Evolutionary conservation across 163 green algal species (phyloP), one percentile per base, ranked within the genome.

Genomic region (Picocystis sp.): DNA sequence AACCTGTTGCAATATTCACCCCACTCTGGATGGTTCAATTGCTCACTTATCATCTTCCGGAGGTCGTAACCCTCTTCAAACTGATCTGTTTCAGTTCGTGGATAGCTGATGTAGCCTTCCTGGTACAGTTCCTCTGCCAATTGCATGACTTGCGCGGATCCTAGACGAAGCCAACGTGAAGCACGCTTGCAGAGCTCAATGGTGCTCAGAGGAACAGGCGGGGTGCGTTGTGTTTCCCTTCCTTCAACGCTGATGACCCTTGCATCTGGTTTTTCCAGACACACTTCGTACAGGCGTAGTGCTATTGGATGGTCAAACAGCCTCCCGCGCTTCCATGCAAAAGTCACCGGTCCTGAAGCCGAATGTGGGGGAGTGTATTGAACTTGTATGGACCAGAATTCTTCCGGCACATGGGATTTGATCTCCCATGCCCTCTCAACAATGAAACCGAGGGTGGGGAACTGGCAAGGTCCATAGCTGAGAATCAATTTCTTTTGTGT

Each of bases 41-140:
- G 53, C 13, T 43, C 15, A 10, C 10, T 23, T 17, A 59, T 44
- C 17, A 58, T 41, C 11, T 35, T 45, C 57, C 14, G 19, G 8
- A 62, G 17, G 44, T 64, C 49, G 9, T 46, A 49, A 2, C 52
- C 38, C 11, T 46, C 21, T 1, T 49, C 63, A 46, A 87, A 93
- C 14, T 53, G 53, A 61, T 89, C 75, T 8, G 86, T 95, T 61
- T 95, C 87, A 21, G 87, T 94, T 46, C 87, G 69, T 6, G 90
- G 90, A 67, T 98, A 98, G 62, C 64, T 84, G 35, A 98, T 83
- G 74, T 79, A 95, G 22, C 90, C 90, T 21, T 58, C 71, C 66
- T 97, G 84, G 75, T 98, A 98, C 57, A 98, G 74, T 70, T 96
- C 86, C 77, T 98, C 90, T 3, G 90, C 90, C 22, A 93, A 55